phyloP scores from a whole-genome alignment of 1,284 basidiomycete genomes.

The Filobasidium uniguttulatum region DNA sequence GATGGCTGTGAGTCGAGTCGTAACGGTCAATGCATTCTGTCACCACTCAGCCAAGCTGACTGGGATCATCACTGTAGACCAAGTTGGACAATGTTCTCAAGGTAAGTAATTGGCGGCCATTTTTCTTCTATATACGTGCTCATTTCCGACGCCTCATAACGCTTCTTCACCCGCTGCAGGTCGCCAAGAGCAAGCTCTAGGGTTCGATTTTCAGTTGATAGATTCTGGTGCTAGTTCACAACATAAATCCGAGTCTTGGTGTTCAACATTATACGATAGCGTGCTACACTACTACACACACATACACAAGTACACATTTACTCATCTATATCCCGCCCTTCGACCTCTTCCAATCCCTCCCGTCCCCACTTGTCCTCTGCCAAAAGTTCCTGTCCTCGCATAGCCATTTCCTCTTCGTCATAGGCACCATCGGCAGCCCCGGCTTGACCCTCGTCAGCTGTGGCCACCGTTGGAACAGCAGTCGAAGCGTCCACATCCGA shows the following conservation, averaged over 20 bases:
- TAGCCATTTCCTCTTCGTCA: neutral
- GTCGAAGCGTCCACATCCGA: neutral
- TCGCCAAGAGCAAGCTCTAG: too few relatives aligned
- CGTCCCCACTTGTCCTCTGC: neutral
- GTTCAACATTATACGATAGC: too few relatives aligned
- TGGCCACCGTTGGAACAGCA: neutral
- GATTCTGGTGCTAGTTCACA: too few relatives aligned
- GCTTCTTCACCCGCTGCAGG: too few relatives aligned
- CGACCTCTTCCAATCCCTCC: neutral
- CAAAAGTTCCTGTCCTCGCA: neutral
- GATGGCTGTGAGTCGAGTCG: neutral
- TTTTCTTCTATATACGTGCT: too few relatives aligned
- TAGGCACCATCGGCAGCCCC: neutral
- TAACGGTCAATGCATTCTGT: neutral
- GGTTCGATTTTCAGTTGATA: too few relatives aligned
- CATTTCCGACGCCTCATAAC: too few relatives aligned
- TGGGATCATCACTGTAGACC: neutral
- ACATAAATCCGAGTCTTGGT: too few relatives aligned
- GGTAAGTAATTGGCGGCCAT: neutral
- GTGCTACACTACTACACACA: too few relatives aligned
- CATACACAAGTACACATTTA: neutral
- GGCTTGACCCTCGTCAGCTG: neutral
- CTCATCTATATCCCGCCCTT: conserved; percentile 1
- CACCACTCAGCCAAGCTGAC: neutral
- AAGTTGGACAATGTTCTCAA: conserved; percentile 1